Percentiles rank a stretch among this genome's conserved stretches.
Evolutionary conservation across 176 grass and related monocot species (phyloP).

Genomic region (Chrysopogon serrulatus): DNA sequence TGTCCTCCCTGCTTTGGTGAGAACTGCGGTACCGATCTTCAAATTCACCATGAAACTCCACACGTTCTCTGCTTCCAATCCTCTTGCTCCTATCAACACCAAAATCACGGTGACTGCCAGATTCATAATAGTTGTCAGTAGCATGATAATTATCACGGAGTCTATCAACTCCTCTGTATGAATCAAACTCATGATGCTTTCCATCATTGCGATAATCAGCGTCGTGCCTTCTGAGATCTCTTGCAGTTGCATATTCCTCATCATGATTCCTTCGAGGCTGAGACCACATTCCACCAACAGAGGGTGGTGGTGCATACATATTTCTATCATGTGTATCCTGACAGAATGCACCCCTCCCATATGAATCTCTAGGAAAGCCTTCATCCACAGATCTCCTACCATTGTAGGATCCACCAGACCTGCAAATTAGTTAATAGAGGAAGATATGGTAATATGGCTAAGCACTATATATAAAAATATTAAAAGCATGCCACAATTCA

Average conservation of each 20-base stretch:
- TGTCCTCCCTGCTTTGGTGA: constrained; percentile 57
- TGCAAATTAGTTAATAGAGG: constrained; percentile 46
- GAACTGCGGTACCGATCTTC: constrained; percentile 45
- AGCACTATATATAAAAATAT: neutral
- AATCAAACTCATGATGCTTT: constrained; percentile 49
- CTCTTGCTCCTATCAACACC: constrained; percentile 75
- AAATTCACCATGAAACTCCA: constrained; percentile 43
- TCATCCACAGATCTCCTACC: constrained; percentile 71
- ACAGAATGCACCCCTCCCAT: constrained; percentile 61
- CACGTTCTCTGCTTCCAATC: constrained; percentile 66
- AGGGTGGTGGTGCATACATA: constrained; percentile 52
- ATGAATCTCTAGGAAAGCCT: constrained; percentile 57
- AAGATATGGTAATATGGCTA: constrained; percentile 29
- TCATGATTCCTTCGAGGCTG: constrained; percentile 72
- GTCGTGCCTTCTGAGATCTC: constrained; percentile 71
- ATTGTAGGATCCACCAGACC: constrained; percentile 68
- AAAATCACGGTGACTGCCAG: constrained; percentile 59
- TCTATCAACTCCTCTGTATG: constrained; percentile 44
- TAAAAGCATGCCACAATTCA: neutral
- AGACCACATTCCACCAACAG: constrained; percentile 57
- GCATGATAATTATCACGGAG: constrained; percentile 45
- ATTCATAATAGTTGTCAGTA: constrained; percentile 57
- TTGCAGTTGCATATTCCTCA: constrained; percentile 56
- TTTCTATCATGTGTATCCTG: constrained; percentile 65
- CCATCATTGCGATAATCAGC: constrained; percentile 33